These are phyloP conservation scores for Sorghum bicolor DNA, from an alignment of 176 grass and related monocot species.

Conservation along the genomic window Sorghum_bicolor_NCBIv3 NC_012879.2:56090501-56091000, in stretches of 20 bases:
- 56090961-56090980: conserved; percentile 32
- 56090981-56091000: conserved; percentile 15
- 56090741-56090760: not conserved
- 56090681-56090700: conserved; percentile 3
- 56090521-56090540: conserved; percentile 48
- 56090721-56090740: conserved; percentile 18
- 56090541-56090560: conserved; percentile 52
- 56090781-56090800: not conserved
- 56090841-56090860: conserved; percentile 72
- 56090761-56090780: not conserved
- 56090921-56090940: conserved; percentile 27
- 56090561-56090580: conserved; percentile 28
- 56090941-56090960: conserved; percentile 2
- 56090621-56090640: not conserved
- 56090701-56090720: not conserved
- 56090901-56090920: conserved; percentile 30
- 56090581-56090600: not conserved
- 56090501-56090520: conserved; percentile 20
- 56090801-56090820: conserved; percentile 12
- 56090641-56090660: not conserved
- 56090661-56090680: not conserved
- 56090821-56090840: conserved; percentile 96
- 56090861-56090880: conserved; percentile 54
- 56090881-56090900: conserved; percentile 42
- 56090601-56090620: not conserved